Percentiles rank a stretch among this genome's conserved stretches.
Evolutionary conservation across 1,284 basidiomycete genomes (phyloP).

Genomic region (Moesziomyces aphidis): DNA sequence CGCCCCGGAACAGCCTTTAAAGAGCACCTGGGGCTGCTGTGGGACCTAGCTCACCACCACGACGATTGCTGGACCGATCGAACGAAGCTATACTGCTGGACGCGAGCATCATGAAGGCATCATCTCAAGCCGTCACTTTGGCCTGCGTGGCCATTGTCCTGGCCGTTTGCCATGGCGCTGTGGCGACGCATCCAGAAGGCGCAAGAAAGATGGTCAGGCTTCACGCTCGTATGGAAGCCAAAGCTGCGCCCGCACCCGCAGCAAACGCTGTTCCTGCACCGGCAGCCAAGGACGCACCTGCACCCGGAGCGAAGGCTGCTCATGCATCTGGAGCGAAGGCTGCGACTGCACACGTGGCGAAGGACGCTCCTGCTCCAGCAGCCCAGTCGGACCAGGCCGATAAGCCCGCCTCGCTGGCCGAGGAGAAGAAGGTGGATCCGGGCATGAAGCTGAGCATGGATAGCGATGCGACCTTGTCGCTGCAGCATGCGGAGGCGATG

Average conservation of each 20-base stretch:
- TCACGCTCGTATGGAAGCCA: not conserved
- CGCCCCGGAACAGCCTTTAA: too few relatives aligned
- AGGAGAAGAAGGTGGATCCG: slow-evolving; percentile 6
- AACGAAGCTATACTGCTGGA: too few relatives aligned
- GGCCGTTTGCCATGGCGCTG: not conserved
- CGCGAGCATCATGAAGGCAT: too few relatives aligned
- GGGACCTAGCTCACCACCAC: too few relatives aligned
- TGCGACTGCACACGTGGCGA: not conserved
- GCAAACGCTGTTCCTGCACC: not conserved
- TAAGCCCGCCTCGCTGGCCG: not conserved
- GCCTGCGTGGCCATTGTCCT: not conserved
- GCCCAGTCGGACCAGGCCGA: too few relatives aligned
- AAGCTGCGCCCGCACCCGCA: not conserved
- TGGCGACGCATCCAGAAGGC: not conserved
- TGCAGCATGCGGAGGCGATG: slow-evolving; percentile 20
- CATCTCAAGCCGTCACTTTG: too few relatives aligned
- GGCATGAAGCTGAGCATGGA: slow-evolving; percentile 14
- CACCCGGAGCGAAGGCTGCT: not conserved
- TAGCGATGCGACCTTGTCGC: slow-evolving; percentile 11
- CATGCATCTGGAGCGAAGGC: slow-evolving; percentile 2
- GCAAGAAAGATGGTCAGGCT: slow-evolving; percentile 14
- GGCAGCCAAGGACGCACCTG: too few relatives aligned
- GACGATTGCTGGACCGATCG: too few relatives aligned
- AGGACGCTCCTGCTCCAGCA: not conserved
- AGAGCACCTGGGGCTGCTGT: too few relatives aligned